Base-by-base conservation (phyloP, 352 stramenopile genomes). In the Globisporangium ultimum region DNA sequence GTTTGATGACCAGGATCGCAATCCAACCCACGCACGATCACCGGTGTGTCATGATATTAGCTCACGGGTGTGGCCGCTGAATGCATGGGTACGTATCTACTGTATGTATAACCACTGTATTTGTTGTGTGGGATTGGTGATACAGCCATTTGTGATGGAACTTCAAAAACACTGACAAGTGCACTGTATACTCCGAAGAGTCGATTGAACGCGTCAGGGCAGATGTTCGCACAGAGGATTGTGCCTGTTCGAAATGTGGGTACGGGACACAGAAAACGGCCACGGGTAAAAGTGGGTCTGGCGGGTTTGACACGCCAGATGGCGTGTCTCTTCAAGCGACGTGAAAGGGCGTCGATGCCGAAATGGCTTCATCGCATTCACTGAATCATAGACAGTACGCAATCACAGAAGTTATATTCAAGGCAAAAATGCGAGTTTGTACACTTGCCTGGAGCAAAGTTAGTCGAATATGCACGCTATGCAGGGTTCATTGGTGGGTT, bases 231-330 rank as follows among this genome's bases (percentile, higher is more conserved):
- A 40, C 36, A 36, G 9, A 21, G 32, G 34, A 40, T 43, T 41
- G 38, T 55, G 24, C 12, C 51, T 58, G 22, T 58, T 49, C 22
- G 22, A 28, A 18, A 58, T 50, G 22, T 58, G 53, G 53, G 22
- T 58, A 28, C 53, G 32, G 11, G 17, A 48, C 42, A 15, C 40
- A 58, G 20, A 58, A 28, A 58, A 58, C 47, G 53, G 53, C 9
- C 53, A 42, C 13, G 13, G 17, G 40, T 45, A 45, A 10, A 45
- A 45, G 40, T 45, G 40, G 40, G 20, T 28, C 12, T 58, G 53
- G 53, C 11, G 38, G 36, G 10, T 45, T 17, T 50, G 40, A 58
- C 47, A 21, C 53, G 40, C 53, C 53, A 58, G 53, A 58, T 50
- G 36, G 22, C 12, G 53, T 43, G 53, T 42, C 53, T 50, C 40